Evolutionary conservation across 2,329 filamentous ascomycete species (phyloP).

Genomic region (Escovopsis sp.): DNA sequence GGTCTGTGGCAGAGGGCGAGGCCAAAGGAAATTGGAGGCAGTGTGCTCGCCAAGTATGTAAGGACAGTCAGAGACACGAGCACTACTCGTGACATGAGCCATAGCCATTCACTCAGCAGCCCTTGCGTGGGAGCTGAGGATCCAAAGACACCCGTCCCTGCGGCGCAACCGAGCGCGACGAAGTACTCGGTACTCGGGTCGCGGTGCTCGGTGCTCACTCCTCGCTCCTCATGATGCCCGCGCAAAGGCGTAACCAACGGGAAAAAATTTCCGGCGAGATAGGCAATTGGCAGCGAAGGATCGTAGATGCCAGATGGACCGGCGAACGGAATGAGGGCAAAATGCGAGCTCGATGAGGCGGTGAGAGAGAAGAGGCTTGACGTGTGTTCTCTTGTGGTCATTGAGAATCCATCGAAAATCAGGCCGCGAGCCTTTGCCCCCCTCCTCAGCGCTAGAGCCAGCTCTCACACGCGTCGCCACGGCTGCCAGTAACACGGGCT

Average conservation of each 20-base stretch:
- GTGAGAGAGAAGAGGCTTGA: not conserved
- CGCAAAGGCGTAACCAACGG: not conserved
- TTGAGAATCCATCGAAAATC: not conserved
- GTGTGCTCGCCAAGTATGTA: not conserved
- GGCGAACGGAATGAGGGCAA: not conserved
- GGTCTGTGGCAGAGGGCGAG: not conserved
- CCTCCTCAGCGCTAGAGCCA: not conserved
- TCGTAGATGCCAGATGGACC: not conserved
- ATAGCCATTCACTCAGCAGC: conserved; percentile 1
- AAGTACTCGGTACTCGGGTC: too few species aligned
- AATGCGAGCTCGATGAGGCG: not conserved
- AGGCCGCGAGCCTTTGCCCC: not conserved
- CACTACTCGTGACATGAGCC: conserved; percentile 3
- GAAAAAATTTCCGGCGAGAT: conserved; percentile 1
- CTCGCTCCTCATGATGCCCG: not conserved
- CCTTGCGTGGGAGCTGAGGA: conserved; percentile 1
- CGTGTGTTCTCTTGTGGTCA: not conserved
- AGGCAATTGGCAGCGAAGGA: not conserved
- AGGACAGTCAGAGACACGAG: conserved; percentile 3
- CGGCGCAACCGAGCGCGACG: too few species aligned
- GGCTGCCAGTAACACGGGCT: not conserved
- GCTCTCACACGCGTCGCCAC: not conserved
- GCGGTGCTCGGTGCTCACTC: too few species aligned
- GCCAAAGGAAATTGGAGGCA: not conserved
- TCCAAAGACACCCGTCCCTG: conserved; percentile 2